Conservation (phyloP, 345 rosid genomes). For the Eucalyptus paniculata region DNA sequence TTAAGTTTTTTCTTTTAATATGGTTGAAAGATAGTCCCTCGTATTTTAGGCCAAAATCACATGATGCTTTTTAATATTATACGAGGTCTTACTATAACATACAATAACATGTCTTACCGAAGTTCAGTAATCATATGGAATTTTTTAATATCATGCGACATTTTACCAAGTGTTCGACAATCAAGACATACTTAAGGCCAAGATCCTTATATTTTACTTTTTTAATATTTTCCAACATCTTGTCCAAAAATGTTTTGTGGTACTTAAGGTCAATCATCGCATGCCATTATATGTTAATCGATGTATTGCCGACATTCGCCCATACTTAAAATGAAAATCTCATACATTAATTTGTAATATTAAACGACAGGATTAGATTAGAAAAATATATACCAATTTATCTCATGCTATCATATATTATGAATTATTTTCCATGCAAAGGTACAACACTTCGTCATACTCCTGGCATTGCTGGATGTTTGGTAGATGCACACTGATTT, state of each 20-base stretch:
- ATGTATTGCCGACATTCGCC: background rate
- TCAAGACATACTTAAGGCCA: accelerated
- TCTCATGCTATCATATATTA: background rate
- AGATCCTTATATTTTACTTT: background rate
- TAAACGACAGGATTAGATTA: background rate
- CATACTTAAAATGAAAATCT: background rate
- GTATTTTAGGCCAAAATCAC: background rate
- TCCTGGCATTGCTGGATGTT: background rate
- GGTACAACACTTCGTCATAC: background rate
- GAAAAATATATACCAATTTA: background rate
- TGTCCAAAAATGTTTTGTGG: background rate
- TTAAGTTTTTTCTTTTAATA: no score
- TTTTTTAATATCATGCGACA: background rate
- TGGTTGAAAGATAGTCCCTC: no score
- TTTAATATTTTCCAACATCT: background rate
- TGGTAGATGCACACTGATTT: background rate
- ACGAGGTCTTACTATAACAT: background rate
- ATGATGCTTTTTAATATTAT: background rate
- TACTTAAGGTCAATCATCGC: background rate
- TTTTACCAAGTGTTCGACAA: background rate
- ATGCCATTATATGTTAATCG: background rate
- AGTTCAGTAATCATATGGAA: background rate
- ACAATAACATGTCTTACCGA: background rate
- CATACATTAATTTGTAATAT: background rate
- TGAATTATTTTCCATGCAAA: background rate